Base-by-base conservation (phyloP, 148 eudicot species). In the Dysphania ambrosioides region DNA sequence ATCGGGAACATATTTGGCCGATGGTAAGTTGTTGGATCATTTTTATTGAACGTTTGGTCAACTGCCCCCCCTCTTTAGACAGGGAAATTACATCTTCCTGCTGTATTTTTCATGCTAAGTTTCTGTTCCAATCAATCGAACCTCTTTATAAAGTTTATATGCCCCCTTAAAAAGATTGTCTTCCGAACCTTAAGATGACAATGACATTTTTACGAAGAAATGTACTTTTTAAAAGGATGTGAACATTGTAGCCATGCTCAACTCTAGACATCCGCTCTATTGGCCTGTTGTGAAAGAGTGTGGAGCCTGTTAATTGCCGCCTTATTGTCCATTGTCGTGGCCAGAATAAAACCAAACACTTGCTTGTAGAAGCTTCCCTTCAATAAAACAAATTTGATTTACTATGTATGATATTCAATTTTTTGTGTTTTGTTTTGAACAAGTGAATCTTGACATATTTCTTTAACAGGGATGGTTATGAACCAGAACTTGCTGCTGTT, bases 1-100 rank as follows among this genome's bases (percentile, higher is more conserved):
- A 90, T 95, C 11, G 98, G 98, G 56, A 92, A 92, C 86, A 92
- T 95, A 74, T 95, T 95, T 83, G 98, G 98, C 64, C 93, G 92
- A 64, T 95, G 98, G 98, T 95, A 79, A 85, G 95, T 77, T 68
- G 19, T 51, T 62, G 44, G 49, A 49, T 41, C 40, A n/a, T n/a
- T n/a, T n/a, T n/a, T n/a, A n/a, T n/a, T n/a, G n/a, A n/a, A n/a
- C n/a, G n/a, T n/a, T n/a, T n/a, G n/a, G n/a, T n/a, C n/a, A 0
- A 19, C 24, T 7, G 1, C 9, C 23, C n/a, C 57, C 57, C 57
- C 57, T 53, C 57, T 49, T 49, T 27, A 30, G 35, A 26, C 30
- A 24, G 35, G 64, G 64, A 8, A 27, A 6, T 16, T 61, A 11
- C n/a, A n/a, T n/a, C n/a, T n/a, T n/a, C 32, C 21, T 12, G 21